phyloP scores from a whole-genome alignment of 2,329 filamentous ascomycete genomes.

The Pseudofabraea citricarpa region DNA sequence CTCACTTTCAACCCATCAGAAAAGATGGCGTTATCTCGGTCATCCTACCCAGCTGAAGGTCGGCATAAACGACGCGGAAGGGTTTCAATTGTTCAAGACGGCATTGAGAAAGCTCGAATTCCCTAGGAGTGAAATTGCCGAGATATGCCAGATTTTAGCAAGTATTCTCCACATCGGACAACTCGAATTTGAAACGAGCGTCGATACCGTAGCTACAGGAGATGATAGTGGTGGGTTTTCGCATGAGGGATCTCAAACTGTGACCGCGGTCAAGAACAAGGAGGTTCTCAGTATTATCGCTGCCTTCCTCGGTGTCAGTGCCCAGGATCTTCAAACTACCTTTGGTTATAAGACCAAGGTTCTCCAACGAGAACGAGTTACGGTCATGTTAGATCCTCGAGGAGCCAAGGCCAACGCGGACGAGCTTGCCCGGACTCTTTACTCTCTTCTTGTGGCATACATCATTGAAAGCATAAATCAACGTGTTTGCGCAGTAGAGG shows the following conservation, averaged over 20 bases:
- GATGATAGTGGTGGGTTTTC: constrained; percentile 97
- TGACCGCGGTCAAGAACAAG: constrained; percentile 90
- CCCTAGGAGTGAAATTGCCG: constrained; percentile 85
- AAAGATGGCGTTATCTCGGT: constrained; percentile 92
- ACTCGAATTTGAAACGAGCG: constrained; percentile 83
- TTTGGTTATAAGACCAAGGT: constrained; percentile 97
- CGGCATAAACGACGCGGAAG: constrained; percentile 91
- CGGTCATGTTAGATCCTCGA: constrained; percentile 90
- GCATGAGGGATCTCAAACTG: constrained; percentile 81
- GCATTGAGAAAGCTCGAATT: constrained; percentile 93
- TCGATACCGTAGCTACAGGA: constrained; percentile 70
- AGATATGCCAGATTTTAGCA: constrained; percentile 92
- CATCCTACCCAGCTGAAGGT: constrained; percentile 97
- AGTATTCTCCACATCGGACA: constrained; percentile 96
- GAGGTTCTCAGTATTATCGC: constrained; percentile 81
- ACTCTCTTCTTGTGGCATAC: constrained; percentile 89
- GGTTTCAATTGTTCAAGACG: constrained; percentile 96
- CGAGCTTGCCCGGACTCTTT: constrained; percentile 87
- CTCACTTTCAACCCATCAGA: constrained; percentile 46
- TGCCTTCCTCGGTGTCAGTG: constrained; percentile 86
- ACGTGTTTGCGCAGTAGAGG: constrained; percentile 79
- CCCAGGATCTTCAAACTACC: constrained; percentile 77
- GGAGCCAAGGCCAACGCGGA: constrained; percentile 90
- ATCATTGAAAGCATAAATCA: constrained; percentile 93
- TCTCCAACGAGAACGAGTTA: constrained; percentile 93